Base-by-base conservation (phyloP, 768 basidiomycete species). In the Tylopilus rubrobrunneus region DNA sequence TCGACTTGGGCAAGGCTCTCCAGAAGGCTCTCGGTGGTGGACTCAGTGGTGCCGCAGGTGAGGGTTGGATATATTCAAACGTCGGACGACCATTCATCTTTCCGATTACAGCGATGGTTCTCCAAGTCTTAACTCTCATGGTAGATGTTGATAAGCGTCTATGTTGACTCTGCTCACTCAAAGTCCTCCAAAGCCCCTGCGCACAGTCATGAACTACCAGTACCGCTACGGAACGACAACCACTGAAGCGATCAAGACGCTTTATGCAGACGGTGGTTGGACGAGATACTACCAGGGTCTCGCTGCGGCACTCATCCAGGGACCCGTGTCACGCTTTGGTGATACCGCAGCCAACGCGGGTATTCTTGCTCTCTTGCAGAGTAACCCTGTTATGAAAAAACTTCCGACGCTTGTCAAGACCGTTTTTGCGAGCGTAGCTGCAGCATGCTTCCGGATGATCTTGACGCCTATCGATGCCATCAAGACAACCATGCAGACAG, bases 181-280 rank as follows among this genome's bases (percentile, higher is more conserved):
- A 56, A 12, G 25, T 36, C n/a, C 28, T 27, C 45, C 41, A 12
- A 50, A 87, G 87, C 93, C 92, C 6, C 71, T 96, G n/a, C 82
- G 92, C n/a, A 97, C 95, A 3, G 79, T 94, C 51, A 98, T 98
- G 96, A 98, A 98, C 76, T 97, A 90, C 66, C 92, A 94, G 73
- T 93, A 94, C 68, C 83, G 87, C 49, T 94, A 84, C 65, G 94
- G 94, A n/a, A 87, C 86, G 2, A 80, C 83, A 2, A 84, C 84
- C 7, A 83, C 82, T 0, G 71, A 78, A 37, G 86, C 89, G 12
- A 80, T 78, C 52, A 68, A 70, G 45, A 90, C 81, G 4, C 82
- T 95, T 17, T 87, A 87, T 66, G 71, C 70, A 2, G 87, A 93
- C 55, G 92, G 93, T 14, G 91, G 92, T 9, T 87, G 80, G 75